These are phyloP conservation scores for Canariomyces notabilis DNA, from an alignment of 2,329 filamentous ascomycete species.

Conservation along the genomic window DNA sequence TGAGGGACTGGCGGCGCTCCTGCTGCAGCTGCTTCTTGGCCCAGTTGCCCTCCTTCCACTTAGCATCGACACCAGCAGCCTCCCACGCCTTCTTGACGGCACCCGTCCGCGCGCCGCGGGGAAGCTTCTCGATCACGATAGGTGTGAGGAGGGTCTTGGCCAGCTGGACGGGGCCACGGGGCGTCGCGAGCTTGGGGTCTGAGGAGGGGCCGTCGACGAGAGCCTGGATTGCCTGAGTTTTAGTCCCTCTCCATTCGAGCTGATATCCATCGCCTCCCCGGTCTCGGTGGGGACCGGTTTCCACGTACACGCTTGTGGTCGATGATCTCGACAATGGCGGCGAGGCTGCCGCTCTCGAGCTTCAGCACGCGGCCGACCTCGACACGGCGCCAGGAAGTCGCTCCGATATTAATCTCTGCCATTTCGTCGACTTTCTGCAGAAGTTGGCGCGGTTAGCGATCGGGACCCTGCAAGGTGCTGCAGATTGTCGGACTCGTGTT, in stretches of 20 bases:
- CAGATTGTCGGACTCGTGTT: slow-evolving; percentile 12
- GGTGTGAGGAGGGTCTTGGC: slow-evolving; percentile 82
- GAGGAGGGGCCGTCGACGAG: slow-evolving; percentile 91
- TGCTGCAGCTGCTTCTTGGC: slow-evolving; percentile 87
- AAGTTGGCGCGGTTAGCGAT: slow-evolving; percentile 48
- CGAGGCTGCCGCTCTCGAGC: slow-evolving; percentile 84
- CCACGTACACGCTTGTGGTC: slow-evolving; percentile 99
- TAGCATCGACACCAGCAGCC: slow-evolving; percentile 82
- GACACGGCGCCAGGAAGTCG: slow-evolving; percentile 88
- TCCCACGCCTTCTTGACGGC: slow-evolving; percentile 86
- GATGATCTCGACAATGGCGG: slow-evolving; percentile 97
- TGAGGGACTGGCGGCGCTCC: slow-evolving; percentile 82
- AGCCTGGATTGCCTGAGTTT: slow-evolving; percentile 56
- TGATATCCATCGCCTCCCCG: slow-evolving; percentile 4
- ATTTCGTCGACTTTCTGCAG: slow-evolving; percentile 47
- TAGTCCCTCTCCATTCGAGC: slow-evolving; percentile 23
- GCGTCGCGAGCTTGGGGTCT: slow-evolving; percentile 71
- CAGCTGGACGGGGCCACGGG: slow-evolving; percentile 82
- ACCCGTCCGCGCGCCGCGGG: slow-evolving; percentile 77
- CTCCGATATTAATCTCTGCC: slow-evolving; percentile 77
- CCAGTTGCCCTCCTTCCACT: slow-evolving; percentile 89
- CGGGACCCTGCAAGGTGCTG: slow-evolving; percentile 9
- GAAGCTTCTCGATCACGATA: slow-evolving; percentile 79
- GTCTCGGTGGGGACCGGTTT: slow-evolving; percentile 14
- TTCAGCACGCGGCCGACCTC: slow-evolving; percentile 97